Evolutionary conservation across 208 protist species (phyloP).

Genomic region (Lotmaria passim): DNA sequence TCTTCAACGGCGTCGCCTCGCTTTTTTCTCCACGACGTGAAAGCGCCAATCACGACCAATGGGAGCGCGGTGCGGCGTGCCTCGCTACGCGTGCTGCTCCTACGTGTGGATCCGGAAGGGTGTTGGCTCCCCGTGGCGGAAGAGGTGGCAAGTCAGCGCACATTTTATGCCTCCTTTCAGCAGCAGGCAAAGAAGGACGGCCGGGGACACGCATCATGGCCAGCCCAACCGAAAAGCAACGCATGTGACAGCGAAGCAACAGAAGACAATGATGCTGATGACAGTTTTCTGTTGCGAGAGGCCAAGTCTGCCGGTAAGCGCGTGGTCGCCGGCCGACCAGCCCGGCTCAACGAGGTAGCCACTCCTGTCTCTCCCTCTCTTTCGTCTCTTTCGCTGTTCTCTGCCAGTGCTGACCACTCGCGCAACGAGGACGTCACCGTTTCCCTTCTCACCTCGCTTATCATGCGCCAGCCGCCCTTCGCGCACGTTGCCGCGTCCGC

Average conservation of each 20-base stretch:
- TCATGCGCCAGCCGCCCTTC: conserved; percentile 8
- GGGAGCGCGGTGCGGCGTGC: not conserved
- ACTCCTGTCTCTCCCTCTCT: not conserved
- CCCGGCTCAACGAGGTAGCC: not conserved
- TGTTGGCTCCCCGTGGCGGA: conserved; percentile 52
- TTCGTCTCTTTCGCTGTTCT: not conserved
- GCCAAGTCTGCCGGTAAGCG: conserved; percentile 13
- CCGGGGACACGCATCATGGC: not conserved
- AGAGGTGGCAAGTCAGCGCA: conserved; percentile 32
- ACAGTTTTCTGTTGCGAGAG: conserved; percentile 16
- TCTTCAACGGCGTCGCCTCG: not conserved
- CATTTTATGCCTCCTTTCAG: conserved; percentile 36
- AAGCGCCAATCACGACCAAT: not conserved
- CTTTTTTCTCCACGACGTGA: conserved; percentile 25
- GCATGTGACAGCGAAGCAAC: too few relatives aligned
- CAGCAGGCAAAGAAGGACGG: not conserved
- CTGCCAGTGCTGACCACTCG: not conserved
- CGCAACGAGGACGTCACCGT: conserved; percentile 9
- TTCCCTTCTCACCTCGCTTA: conserved; percentile 9
- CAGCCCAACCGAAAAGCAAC: too few relatives aligned
- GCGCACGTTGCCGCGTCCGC: not conserved
- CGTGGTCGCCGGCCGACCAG: not conserved
- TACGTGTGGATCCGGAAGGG: conserved; percentile 62
- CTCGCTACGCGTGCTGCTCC: conserved; percentile 48
- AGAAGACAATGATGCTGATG: not conserved